These are phyloP conservation scores for Macrophomina pseudophaseolina DNA, from an alignment of 2,329 filamentous ascomycete genomes.

Conservation along the genomic window DNA sequence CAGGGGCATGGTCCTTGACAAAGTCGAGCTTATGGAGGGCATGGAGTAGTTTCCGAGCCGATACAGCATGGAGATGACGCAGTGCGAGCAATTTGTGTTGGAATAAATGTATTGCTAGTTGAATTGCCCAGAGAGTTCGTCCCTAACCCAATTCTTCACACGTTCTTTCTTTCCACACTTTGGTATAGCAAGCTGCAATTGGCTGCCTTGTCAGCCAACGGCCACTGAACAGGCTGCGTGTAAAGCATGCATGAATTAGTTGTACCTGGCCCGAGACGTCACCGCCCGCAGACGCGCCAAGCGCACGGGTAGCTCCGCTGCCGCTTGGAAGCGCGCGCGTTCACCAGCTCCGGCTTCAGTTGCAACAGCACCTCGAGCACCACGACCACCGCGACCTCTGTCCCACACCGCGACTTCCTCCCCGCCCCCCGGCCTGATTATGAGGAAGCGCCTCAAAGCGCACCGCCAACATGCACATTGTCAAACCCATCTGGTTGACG, in stretches of 20 bases:
- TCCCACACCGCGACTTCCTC: slow-evolving; percentile 11
- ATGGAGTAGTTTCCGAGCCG: slow-evolving; percentile 66
- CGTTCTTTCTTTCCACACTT: too few relatives aligned
- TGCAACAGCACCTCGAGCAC: slow-evolving; percentile 21
- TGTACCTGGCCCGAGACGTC: slow-evolving; percentile 16
- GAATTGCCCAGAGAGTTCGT: too few relatives aligned
- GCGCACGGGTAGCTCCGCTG: slow-evolving; percentile 10
- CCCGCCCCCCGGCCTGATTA: slow-evolving; percentile 21
- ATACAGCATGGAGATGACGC: too few relatives aligned
- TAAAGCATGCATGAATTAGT: background rate
- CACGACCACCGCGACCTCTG: background rate
- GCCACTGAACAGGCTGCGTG: background rate
- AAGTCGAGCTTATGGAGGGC: slow-evolving; percentile 87
- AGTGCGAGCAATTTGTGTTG: too few relatives aligned
- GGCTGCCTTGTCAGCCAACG: background rate
- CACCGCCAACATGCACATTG: slow-evolving; percentile 61
- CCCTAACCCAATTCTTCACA: too few relatives aligned
- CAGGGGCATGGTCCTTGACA: slow-evolving; percentile 88
- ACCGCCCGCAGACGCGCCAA: slow-evolving; percentile 22
- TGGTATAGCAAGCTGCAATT: too few relatives aligned
- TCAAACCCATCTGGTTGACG: slow-evolving; percentile 94
- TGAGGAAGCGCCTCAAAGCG: slow-evolving; percentile 24
- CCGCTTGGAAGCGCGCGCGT: slow-evolving; percentile 16
- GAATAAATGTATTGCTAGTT: too few relatives aligned
- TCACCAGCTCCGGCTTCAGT: slow-evolving; percentile 21